These are phyloP conservation scores for Nakazawaea wyomingensis DNA, from an alignment of 805 yeast genomes.

Conservation along the genomic window DNA sequence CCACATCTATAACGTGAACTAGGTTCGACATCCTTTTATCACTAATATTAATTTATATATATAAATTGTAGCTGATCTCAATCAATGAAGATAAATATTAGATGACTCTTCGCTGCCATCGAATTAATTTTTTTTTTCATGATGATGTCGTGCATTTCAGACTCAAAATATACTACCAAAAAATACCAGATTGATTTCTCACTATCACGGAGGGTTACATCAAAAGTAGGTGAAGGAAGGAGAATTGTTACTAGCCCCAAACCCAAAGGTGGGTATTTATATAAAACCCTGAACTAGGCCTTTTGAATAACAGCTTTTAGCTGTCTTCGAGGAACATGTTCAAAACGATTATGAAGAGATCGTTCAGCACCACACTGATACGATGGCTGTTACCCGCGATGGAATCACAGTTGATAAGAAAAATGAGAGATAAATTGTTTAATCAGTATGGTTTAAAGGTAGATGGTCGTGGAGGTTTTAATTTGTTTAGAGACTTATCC, in stretches of 20 bases:
- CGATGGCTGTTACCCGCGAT: slow-evolving; percentile 2
- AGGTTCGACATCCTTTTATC: slow-evolving; percentile 17
- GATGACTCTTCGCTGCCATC: neutral
- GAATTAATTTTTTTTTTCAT: too few relatives aligned
- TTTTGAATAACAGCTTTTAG: too few relatives aligned
- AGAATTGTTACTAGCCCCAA: too few relatives aligned
- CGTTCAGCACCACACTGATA: neutral
- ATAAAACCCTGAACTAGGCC: neutral
- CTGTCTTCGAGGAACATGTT: neutral
- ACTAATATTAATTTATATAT: too few relatives aligned
- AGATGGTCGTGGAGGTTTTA: neutral
- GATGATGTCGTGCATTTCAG: too few relatives aligned
- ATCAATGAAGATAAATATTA: too few relatives aligned
- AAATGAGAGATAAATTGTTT: slow-evolving; percentile 6
- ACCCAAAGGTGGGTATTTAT: neutral
- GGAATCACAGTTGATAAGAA: slow-evolving; percentile 1
- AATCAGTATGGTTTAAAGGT: slow-evolving; percentile 3
- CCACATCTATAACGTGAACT: slow-evolving; percentile 84
- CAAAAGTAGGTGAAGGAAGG: too few relatives aligned
- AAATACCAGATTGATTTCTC: neutral
- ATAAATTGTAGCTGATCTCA: too few relatives aligned
- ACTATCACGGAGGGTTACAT: too few relatives aligned
- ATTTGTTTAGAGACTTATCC: too few relatives aligned
- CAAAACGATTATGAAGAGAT: neutral
- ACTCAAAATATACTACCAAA: too few relatives aligned